Base-by-base conservation (phyloP, 768 basidiomycete genomes). In the Termitomyces sp. region DNA sequence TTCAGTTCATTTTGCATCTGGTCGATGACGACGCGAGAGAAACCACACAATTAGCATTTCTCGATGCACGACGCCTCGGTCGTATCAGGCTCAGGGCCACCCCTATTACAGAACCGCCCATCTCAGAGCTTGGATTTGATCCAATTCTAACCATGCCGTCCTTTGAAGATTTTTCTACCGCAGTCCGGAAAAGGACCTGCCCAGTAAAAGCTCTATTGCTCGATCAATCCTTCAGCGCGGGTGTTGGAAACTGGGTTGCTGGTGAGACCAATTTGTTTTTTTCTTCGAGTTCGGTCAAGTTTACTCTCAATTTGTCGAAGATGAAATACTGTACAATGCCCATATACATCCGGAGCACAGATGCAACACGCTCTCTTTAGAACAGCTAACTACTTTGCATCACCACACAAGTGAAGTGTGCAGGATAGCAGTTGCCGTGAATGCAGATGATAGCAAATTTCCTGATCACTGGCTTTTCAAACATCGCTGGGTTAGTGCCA, bases 201-300 rank as follows among this genome's bases (percentile, higher is more conserved):
- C 84, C 89, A 4, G 79, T 89, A 57, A 92, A 91, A 66, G 84
- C 86, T 1, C 75, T 93, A n/a, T 75, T 92, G 14, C 77, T 91
- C 44, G 85, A 92, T 69, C 89, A 92, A 68, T 82, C 86, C 0
- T 91, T 92, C 73, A 88, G 82, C 61, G 89, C 89, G 12, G 91
- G 91, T 1, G 82, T 93, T 10, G 88, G 91, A 4, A 93, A 92
- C 68, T 92, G 89, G 86, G 82, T 92, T 20, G 89, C 90, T 65
- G 88, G 88, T 84, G 63, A 46, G 66, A 71, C 23, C 28, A 44
- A 43, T 14, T 18, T 38, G 8, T n/a, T 12, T 26, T 26, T 23
- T 20, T 30, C 8, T 32, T 16, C 4, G 3, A 44, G 41, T 8
- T 47, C 8, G 8, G 13, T 35, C 16, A 61, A 50, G 56, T 55